phyloP scores from a whole-genome alignment of 495 filamentous ascomycete genomes.

The Aspergillus bridgeri region DNA sequence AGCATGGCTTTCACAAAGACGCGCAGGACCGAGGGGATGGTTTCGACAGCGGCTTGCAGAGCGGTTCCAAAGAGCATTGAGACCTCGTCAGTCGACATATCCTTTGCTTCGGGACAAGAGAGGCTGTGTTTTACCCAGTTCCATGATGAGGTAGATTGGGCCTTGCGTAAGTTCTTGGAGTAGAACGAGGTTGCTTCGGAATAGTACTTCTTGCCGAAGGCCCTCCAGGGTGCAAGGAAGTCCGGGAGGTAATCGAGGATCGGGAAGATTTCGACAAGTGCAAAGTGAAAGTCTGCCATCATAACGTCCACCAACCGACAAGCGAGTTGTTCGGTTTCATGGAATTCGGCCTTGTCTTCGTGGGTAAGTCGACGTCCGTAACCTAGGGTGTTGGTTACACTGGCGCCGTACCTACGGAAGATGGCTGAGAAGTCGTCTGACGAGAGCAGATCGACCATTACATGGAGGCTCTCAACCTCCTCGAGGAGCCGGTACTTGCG shows the following conservation, averaged over 20 bases:
- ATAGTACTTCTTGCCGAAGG: conserved; percentile 28
- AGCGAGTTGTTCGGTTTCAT: conserved; percentile 14
- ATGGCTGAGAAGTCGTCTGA: conserved; percentile 46
- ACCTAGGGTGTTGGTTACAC: conserved; percentile 52
- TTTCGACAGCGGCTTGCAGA: conserved; percentile 34
- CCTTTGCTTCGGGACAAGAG: not conserved
- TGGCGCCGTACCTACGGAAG: conserved; percentile 56
- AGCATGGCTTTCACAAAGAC: conserved; percentile 26
- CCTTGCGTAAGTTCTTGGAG: not conserved
- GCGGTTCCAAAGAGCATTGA: conserved; percentile 33
- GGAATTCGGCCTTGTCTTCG: conserved; percentile 7
- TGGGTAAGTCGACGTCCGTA: conserved; percentile 48
- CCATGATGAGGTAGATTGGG: not conserved
- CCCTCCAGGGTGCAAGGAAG: conserved; percentile 48
- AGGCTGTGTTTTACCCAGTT: conserved; percentile 5
- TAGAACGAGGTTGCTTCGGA: not conserved
- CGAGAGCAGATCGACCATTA: conserved; percentile 11
- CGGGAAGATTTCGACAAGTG: conserved; percentile 35
- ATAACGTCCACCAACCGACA: too few relatives aligned
- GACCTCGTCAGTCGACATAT: conserved; percentile 21
- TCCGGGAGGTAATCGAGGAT: conserved; percentile 43
- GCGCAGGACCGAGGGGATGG: conserved; percentile 25
- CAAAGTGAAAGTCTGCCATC: conserved; percentile 13
- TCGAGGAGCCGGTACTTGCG: conserved; percentile 6
- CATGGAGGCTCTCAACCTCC: conserved; percentile 17